These are phyloP conservation scores for Beauveria rudraprayagi DNA, from an alignment of 2,329 filamentous ascomycete genomes.

Conservation along the genomic window DNA sequence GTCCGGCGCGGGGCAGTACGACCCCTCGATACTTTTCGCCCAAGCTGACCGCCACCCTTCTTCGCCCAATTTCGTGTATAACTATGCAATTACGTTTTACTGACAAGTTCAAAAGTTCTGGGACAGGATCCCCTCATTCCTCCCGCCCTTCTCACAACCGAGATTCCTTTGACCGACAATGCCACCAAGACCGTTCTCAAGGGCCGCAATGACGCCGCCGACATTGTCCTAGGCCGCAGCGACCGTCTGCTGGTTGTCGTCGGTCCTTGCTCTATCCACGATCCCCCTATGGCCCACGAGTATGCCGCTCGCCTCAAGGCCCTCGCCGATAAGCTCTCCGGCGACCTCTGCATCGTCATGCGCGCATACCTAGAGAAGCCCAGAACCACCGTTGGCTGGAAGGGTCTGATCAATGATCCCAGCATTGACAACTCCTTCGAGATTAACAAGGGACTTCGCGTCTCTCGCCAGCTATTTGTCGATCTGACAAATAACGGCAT, in stretches of 20 bases:
- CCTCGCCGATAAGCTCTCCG: conserved; percentile 69
- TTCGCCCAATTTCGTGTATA: not conserved
- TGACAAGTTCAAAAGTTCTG: conserved; percentile 52
- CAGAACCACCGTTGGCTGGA: conserved; percentile 96
- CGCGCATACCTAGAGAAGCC: conserved; percentile 98
- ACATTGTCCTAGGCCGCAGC: conserved; percentile 69
- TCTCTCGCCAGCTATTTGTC: conserved; percentile 87
- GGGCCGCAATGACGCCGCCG: conserved; percentile 59
- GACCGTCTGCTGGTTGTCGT: conserved; percentile 91
- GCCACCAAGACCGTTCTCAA: conserved; percentile 62
- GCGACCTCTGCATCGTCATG: conserved; percentile 91
- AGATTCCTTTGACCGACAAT: conserved; percentile 63
- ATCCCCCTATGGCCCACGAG: conserved; percentile 78
- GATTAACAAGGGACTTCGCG: conserved; percentile 95
- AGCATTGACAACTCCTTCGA: conserved; percentile 96
- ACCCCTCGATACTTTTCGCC: not conserved
- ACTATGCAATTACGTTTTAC: not conserved
- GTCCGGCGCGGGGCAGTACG: not conserved
- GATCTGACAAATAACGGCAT: conserved; percentile 82
- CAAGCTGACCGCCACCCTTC: not conserved
- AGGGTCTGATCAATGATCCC: conserved; percentile 97
- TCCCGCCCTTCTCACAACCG: conserved; percentile 75
- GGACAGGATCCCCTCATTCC: conserved; percentile 92
- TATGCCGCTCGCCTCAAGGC: conserved; percentile 75
- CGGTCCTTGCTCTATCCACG: conserved; percentile 95